Evolutionary conservation across 768 basidiomycete genomes (phyloP).

Genomic region (Mycena belliarum): DNA sequence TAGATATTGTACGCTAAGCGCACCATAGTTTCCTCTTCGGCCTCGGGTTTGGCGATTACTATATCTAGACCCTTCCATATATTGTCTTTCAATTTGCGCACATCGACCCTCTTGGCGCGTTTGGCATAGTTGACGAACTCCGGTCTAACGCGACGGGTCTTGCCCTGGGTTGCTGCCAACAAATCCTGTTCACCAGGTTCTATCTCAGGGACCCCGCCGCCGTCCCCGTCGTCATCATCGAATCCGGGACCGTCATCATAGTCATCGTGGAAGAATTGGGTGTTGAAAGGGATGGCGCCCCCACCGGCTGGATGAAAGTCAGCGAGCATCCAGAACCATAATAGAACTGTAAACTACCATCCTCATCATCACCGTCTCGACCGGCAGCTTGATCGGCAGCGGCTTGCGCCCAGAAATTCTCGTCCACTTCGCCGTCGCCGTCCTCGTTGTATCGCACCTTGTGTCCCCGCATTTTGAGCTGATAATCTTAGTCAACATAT

Average conservation of each 20-base stretch:
- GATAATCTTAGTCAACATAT: background rate
- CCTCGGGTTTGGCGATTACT: conserved; percentile 48
- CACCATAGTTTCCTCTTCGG: conserved; percentile 57
- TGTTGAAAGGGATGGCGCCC: conserved; percentile 79
- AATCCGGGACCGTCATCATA: conserved; percentile 78
- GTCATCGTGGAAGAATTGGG: conserved; percentile 96
- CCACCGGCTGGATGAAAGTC: conserved; percentile 39
- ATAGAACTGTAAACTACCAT: conserved; percentile 55
- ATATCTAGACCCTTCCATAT: conserved; percentile 95
- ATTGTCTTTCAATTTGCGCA: conserved; percentile 94
- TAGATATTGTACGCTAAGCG: conserved; percentile 12
- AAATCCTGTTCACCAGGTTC: conserved; percentile 86
- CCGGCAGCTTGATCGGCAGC: conserved; percentile 80
- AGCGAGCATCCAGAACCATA: background rate
- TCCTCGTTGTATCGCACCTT: conserved; percentile 56
- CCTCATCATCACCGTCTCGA: conserved; percentile 48
- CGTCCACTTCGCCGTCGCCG: conserved; percentile 88
- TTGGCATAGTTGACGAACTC: conserved; percentile 94
- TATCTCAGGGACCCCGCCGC: conserved; percentile 37
- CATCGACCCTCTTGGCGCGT: conserved; percentile 94
- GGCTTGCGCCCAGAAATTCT: conserved; percentile 96
- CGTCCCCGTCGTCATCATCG: conserved; percentile 59
- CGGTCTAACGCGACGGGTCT: conserved; percentile 77
- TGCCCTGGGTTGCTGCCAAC: conserved; percentile 75
- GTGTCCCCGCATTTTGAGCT: conserved; percentile 91